phyloP scores from a whole-genome alignment of 108 stramenopile genomes.

The Cyclostephanos invisitatus region DNA sequence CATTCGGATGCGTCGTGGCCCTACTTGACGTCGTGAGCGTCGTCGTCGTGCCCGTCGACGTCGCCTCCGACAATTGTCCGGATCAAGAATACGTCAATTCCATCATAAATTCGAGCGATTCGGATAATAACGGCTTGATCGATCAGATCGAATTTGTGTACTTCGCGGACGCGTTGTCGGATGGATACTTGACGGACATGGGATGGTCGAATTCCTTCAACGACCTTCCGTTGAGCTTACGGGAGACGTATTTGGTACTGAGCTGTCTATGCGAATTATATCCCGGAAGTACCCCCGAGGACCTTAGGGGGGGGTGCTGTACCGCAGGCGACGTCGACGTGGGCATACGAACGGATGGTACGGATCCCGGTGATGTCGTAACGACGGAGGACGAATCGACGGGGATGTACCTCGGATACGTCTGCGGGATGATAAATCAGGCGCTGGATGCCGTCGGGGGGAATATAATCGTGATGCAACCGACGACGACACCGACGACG shows the following conservation, averaged over 20 bases:
- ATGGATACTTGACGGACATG: constrained; percentile 23
- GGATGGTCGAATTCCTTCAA: constrained; percentile 13
- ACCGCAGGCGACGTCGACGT: constrained; percentile 4
- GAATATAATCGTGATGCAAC: constrained; percentile 14
- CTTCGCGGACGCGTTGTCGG: constrained; percentile 33
- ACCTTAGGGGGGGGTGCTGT: constrained; percentile 22
- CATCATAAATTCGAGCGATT: constrained; percentile 25
- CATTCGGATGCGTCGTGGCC: no score
- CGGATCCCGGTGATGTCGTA: no score
- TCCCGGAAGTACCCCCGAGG: neutral
- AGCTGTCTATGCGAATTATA: constrained; percentile 39
- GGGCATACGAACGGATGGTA: constrained; percentile 34
- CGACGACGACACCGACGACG: neutral
- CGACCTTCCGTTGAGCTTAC: constrained; percentile 27
- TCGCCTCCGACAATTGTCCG: constrained; percentile 17
- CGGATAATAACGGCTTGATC: constrained; percentile 34
- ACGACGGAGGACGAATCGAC: neutral
- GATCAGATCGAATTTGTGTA: constrained; percentile 31
- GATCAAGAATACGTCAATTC: constrained; percentile 22
- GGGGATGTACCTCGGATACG: constrained; percentile 28
- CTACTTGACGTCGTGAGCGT: neutral
- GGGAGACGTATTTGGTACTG: constrained; percentile 33
- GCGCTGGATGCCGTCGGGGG: constrained; percentile 18
- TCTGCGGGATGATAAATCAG: constrained; percentile 38
- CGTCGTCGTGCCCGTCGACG: neutral